Evolutionary conservation across 2,329 filamentous ascomycete species (phyloP).

Genomic region (Nigrospora osmanthi): DNA sequence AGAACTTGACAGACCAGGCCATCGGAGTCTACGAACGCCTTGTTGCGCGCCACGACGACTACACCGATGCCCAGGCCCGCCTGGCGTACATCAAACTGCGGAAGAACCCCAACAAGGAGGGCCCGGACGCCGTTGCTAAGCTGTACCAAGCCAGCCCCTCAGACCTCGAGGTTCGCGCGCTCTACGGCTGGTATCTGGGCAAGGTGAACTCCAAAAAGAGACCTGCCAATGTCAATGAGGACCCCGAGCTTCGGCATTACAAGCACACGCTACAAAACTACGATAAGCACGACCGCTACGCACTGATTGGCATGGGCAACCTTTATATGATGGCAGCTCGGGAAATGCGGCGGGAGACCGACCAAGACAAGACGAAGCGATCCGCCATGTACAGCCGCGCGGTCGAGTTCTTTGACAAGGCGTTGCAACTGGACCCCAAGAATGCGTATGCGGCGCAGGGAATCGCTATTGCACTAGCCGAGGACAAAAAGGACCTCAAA

Average conservation of each 20-base stretch:
- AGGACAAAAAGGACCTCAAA: slow-evolving; percentile 86
- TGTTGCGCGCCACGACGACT: slow-evolving; percentile 77
- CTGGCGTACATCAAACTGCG: slow-evolving; percentile 85
- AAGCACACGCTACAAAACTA: slow-evolving; percentile 91
- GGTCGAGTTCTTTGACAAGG: slow-evolving; percentile 98
- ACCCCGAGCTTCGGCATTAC: slow-evolving; percentile 87
- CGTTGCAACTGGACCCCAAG: slow-evolving; percentile 84
- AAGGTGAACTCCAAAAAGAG: slow-evolving; percentile 74
- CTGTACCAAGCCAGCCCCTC: slow-evolving; percentile 76
- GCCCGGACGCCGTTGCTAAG: slow-evolving; percentile 76
- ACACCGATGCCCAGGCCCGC: slow-evolving; percentile 83
- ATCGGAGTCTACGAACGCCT: slow-evolving; percentile 83
- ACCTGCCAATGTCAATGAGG: slow-evolving; percentile 73
- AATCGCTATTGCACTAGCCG: slow-evolving; percentile 85
- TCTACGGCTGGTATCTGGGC: slow-evolving; percentile 94
- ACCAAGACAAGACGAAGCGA: slow-evolving; percentile 85
- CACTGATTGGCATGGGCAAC: slow-evolving; percentile 94
- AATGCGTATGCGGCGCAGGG: slow-evolving; percentile 97
- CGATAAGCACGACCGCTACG: slow-evolving; percentile 98
- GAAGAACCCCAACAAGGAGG: slow-evolving; percentile 74
- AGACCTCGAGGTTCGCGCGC: slow-evolving; percentile 83
- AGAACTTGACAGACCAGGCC: slow-evolving; percentile 73
- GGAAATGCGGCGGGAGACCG: slow-evolving; percentile 88
- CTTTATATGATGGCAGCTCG: slow-evolving; percentile 78
- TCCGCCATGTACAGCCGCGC: slow-evolving; percentile 82